A percentile compares a stretch with the other conserved stretches of the same genome.
Evolutionary conservation across 2,329 filamentous ascomycete species (phyloP).

Genomic region (Neurospora crassa): DNA sequence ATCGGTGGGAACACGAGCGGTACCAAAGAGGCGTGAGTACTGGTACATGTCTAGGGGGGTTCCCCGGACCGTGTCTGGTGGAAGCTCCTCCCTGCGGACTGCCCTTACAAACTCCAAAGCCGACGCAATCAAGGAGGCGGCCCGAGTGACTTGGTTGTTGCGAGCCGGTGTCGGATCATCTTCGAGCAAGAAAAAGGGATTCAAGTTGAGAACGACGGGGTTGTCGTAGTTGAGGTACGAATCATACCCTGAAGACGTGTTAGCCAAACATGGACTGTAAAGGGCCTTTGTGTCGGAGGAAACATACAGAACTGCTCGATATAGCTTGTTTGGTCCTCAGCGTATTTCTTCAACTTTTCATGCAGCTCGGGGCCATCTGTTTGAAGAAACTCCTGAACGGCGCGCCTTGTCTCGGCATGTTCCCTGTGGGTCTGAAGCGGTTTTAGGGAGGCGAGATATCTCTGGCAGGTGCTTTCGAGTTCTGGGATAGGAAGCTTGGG

Average conservation of each 20-base stretch:
- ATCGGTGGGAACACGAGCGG: constrained; percentile 85
- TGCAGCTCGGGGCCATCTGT: constrained; percentile 77
- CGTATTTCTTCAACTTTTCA: constrained; percentile 83
- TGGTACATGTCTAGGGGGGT: constrained; percentile 96
- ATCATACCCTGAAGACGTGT: constrained; percentile 67
- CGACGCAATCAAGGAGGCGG: constrained; percentile 84
- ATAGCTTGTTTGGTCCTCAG: constrained; percentile 83
- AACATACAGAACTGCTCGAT: constrained; percentile 96
- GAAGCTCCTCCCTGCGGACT: constrained; percentile 83
- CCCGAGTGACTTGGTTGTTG: constrained; percentile 92
- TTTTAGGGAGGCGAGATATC: constrained; percentile 69
- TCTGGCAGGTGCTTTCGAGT: constrained; percentile 65
- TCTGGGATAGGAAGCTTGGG: constrained; percentile 91
- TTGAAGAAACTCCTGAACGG: constrained; percentile 74
- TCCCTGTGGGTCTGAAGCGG: constrained; percentile 76
- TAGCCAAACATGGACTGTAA: background rate
- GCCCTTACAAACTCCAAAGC: constrained; percentile 87
- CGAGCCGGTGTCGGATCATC: constrained; percentile 94
- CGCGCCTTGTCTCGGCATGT: constrained; percentile 70
- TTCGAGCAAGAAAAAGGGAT: constrained; percentile 94
- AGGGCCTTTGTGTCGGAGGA: background rate
- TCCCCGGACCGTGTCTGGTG: constrained; percentile 76
- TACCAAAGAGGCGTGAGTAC: constrained; percentile 90
- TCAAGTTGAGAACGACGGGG: constrained; percentile 91
- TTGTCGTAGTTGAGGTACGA: constrained; percentile 98